Evolutionary conservation across 179 eudicot species (phyloP), one percentile per base, ranked within the genome.

Genomic region (Corrigiola litoralis): DNA sequence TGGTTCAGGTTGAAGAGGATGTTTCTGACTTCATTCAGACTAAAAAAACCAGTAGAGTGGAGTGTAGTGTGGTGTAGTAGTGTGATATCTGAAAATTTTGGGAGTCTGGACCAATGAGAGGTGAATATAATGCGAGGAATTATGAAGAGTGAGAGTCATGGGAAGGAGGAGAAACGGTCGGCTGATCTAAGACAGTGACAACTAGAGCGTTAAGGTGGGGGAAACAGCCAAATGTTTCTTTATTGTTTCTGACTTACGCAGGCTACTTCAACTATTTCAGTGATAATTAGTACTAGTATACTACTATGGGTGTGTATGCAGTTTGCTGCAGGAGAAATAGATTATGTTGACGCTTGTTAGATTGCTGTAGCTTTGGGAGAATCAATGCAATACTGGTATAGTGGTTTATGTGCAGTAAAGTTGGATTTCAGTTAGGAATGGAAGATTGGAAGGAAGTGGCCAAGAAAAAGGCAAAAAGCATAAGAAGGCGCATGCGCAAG

Each of bases 161-260:
- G 5, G n/a, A 5, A 16, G 38, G 50, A 23, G 64, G 51, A 71
- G 37, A 64, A 64, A 63, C 69, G 75, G 69, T 63, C 69, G 75
- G 69, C 16, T 63, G 58, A 71, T 47, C 18, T 52, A 62, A 62
- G 74, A 70, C 54, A 70, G 29, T 1, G 68, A 70, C 68, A 62
- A 16, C n/a, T 27, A 45, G 20, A n/a, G 41, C 21, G 23, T 50
- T 29, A 34, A 49, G 38, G 23, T 0, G 20, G 31, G 46, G 47
- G 60, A 61, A 69, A 20, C 60, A 28, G 17, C 50, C 72, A 69
- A 69, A 29, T 24, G 5, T 29, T 17, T 47, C 53, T 69, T 69
- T 69, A 50, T 25, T 59, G 66, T 47, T 47, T 68, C 65, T 68
- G 58, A 67, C 57, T 42, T n/a, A n/a, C n/a, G 33, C 27, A 23